A percentile compares a stretch with the other conserved stretches of the same genome.
These are phyloP conservation scores for Carex cristatella DNA, from an alignment of 176 grass and related monocot species.

Conservation along the genomic window DNA sequence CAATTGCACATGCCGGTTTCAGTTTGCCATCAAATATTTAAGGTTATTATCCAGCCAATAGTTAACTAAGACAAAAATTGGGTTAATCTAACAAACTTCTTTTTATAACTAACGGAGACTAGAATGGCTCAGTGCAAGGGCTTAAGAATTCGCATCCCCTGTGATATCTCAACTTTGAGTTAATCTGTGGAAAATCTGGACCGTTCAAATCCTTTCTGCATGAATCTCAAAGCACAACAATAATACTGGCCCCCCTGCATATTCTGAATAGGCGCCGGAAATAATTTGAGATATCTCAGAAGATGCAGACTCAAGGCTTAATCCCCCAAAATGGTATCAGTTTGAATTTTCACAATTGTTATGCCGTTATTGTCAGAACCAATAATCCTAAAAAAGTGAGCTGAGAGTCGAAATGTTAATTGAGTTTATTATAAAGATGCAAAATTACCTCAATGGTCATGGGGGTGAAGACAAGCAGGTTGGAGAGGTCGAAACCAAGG, in stretches of 20 bases:
- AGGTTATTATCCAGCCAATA: not conserved
- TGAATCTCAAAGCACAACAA: too few species aligned
- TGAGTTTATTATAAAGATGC: not conserved
- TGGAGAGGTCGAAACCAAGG: constrained; percentile 77
- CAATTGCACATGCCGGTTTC: not conserved
- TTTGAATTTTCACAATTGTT: not conserved
- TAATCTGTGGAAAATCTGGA: too few species aligned
- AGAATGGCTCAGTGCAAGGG: not conserved
- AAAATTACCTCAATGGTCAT: constrained; percentile 83
- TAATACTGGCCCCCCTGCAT: too few species aligned
- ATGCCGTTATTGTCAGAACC: too few species aligned
- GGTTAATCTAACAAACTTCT: not conserved
- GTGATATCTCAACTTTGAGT: too few species aligned
- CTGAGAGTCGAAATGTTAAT: not conserved
- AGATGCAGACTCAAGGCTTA: too few species aligned
- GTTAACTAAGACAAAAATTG: not conserved
- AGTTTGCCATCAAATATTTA: not conserved
- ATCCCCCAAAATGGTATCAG: not conserved
- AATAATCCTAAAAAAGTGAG: not conserved
- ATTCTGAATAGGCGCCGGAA: too few species aligned
- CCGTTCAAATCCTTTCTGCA: too few species aligned
- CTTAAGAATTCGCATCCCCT: too few species aligned
- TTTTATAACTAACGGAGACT: not conserved
- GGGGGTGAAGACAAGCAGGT: constrained; percentile 89
- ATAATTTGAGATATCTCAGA: too few species aligned